These are phyloP conservation scores for Penicillium sp. DNA, from an alignment of 2,329 filamentous ascomycete species.

Conservation along the genomic window DNA sequence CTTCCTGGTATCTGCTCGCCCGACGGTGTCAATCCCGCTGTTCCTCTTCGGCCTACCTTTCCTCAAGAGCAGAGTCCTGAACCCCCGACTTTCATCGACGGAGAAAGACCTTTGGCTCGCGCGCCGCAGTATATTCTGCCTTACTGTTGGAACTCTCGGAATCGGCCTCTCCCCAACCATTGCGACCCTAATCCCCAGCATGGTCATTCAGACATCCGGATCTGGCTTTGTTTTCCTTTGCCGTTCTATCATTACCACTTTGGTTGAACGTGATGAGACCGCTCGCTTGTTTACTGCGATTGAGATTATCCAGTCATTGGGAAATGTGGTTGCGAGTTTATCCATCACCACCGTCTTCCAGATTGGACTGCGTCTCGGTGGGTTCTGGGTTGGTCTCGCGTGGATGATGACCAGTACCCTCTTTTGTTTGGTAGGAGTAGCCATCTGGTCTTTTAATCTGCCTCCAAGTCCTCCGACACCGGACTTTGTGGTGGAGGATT, in stretches of 20 bases:
- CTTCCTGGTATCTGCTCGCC: conserved; percentile 48
- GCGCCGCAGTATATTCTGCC: conserved; percentile 47
- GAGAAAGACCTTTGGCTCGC: conserved; percentile 50
- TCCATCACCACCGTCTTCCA: conserved; percentile 49
- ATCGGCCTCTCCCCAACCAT: conserved; percentile 49
- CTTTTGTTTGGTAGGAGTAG: conserved; percentile 33
- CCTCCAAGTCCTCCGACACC: conserved; percentile 15
- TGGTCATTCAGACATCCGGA: conserved; percentile 51
- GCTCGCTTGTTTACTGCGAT: conserved; percentile 52
- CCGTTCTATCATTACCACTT: conserved; percentile 49
- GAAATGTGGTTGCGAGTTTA: conserved; percentile 50
- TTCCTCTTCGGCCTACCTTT: conserved; percentile 49
- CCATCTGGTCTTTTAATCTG: conserved; percentile 31
- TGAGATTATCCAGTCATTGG: conserved; percentile 50
- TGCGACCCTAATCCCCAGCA: conserved; percentile 44
- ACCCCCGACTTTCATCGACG: conserved; percentile 39
- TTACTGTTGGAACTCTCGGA: conserved; percentile 46
- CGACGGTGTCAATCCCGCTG: conserved; percentile 49
- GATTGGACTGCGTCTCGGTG: conserved; percentile 48
- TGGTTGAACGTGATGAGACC: conserved; percentile 50
- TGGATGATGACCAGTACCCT: conserved; percentile 44
- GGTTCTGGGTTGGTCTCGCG: conserved; percentile 50
- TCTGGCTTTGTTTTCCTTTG: conserved; percentile 50
- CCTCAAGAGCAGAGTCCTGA: conserved; percentile 33
- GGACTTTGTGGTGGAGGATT: conserved; percentile 24